Evolutionary conservation across 176 grass and related monocot species (phyloP), one percentile per base, ranked within the genome.

Genomic region (Avena eriantha): DNA sequence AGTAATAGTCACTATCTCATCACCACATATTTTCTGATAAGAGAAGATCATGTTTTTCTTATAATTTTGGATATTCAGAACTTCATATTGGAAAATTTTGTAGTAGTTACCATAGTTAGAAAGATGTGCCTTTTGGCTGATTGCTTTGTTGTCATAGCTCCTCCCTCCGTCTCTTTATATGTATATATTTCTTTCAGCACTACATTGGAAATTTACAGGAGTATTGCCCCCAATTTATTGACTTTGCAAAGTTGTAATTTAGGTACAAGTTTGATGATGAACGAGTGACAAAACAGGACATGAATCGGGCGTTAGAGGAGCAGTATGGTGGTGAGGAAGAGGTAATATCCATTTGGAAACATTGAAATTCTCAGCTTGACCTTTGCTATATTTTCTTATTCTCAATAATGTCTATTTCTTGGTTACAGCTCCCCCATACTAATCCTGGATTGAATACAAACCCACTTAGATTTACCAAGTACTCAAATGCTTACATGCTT

Each of bases 401-500:
- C 24, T 79, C 39, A 75, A 11, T 39, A 58, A 53, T 80, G 18
- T 53, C 14, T 71, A 17, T 75, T 74, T 80, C 16, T 78, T 63
- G 48, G 21, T 69, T 85, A 34, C 88, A 95, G 93, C 83, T 93
- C 50, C 93, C 88, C 50, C 93, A 90, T 72, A 87, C 88, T 46
- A 93, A 95, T 61, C 88, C 93, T 43, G 93, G 93, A 58, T 16
- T 93, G 31, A 89, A 95, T 76, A 93, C 85, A 31, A 82, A 84
- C 48, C 93, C 93, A 3, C 63, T 95, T 33, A 90, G 85, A 75
- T 95, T 95, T 87, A 95, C 88, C 26, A 95, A 95, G 65, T 81
- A 92, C 79, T 95, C 93, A 48, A 95, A 95, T 87, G 93, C 93
- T 69, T 95, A 95, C 65, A 95, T 95, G 93, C 93, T 95, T 66